Evolutionary conservation across 2,329 filamentous ascomycete species (phyloP).

Genomic region (Hysterium pulicare): DNA sequence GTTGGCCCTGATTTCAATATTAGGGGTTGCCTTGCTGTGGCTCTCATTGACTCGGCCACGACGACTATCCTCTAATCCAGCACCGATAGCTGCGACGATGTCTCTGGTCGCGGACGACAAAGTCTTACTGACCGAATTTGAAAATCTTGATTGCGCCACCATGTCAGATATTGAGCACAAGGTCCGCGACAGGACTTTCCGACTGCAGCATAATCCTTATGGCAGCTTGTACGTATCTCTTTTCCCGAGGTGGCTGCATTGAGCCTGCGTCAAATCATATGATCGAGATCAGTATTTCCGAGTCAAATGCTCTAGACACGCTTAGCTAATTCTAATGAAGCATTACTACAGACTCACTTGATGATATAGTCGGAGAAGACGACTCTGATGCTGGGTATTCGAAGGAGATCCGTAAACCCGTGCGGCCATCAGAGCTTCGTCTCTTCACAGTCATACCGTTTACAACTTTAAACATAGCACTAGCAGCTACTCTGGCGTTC

Average conservation of each 20-base stretch:
- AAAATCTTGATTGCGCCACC: constrained; percentile 19
- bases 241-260: no score
- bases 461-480: constrained; percentile 12
- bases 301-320: no score
- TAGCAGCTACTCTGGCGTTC: constrained; percentile 13
- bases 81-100: constrained; percentile 37
- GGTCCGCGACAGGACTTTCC: no score
- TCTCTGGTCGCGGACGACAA: constrained; percentile 24
- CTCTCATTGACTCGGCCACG: constrained; percentile 15
- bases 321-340: no score
- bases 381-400: no score
- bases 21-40: constrained; percentile 19
- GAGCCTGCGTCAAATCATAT: no score
- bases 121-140: constrained; percentile 18
- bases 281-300: no score
- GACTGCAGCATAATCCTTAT: no score
- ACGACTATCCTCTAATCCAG: constrained; percentile 31
- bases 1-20: constrained; percentile 22
- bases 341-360: no score
- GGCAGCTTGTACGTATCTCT: no score
- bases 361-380: no score
- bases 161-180: constrained; percentile 16
- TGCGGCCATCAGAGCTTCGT: constrained; percentile 22
- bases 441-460: constrained; percentile 13
- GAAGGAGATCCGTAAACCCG: constrained; percentile 15